These are phyloP conservation scores for Metarhizium sp. DNA, from an alignment of 2,329 filamentous ascomycete species.

Conservation along the genomic window DNA sequence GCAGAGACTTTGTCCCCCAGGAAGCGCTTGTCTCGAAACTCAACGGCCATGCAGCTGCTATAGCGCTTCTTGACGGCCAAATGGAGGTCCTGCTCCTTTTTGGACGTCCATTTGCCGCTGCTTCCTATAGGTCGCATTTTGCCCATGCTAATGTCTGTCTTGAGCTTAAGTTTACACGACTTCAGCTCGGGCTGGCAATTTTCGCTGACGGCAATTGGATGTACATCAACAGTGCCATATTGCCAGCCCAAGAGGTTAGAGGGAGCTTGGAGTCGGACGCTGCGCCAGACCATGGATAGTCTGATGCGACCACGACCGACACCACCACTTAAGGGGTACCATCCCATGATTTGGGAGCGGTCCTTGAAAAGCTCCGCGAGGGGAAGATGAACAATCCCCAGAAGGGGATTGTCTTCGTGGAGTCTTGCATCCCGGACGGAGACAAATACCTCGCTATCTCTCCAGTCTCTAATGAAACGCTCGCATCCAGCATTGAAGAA, in stretches of 20 bases:
- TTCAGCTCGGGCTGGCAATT: constrained; percentile 36
- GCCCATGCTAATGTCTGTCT: constrained; percentile 45
- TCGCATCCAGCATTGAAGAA: constrained; percentile 74
- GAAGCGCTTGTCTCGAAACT: constrained; percentile 32
- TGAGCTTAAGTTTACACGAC: constrained; percentile 47
- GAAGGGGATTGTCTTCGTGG: constrained; percentile 58
- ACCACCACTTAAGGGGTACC: constrained; percentile 60
- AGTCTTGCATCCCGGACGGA: constrained; percentile 58
- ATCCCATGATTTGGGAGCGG: constrained; percentile 54
- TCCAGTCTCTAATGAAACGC: constrained; percentile 61
- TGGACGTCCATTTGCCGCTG: constrained; percentile 42
- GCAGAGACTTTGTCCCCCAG: constrained; percentile 47
- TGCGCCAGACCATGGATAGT: constrained; percentile 65
- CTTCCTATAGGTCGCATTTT: constrained; percentile 43
- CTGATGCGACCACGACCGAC: constrained; percentile 62
- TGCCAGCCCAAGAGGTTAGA: constrained; percentile 57
- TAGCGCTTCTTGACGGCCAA: constrained; percentile 55
- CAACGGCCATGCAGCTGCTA: constrained; percentile 42
- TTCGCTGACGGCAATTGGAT: constrained; percentile 36
- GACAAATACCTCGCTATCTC: constrained; percentile 56
- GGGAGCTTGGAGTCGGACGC: constrained; percentile 53
- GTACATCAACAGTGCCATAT: constrained; percentile 59
- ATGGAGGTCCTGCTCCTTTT: constrained; percentile 30
- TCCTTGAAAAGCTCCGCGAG: constrained; percentile 52
- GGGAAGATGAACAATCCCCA: constrained; percentile 62